phyloP scores from a whole-genome alignment of 257 asterid genomes.

The Verbascum thapsus region DNA sequence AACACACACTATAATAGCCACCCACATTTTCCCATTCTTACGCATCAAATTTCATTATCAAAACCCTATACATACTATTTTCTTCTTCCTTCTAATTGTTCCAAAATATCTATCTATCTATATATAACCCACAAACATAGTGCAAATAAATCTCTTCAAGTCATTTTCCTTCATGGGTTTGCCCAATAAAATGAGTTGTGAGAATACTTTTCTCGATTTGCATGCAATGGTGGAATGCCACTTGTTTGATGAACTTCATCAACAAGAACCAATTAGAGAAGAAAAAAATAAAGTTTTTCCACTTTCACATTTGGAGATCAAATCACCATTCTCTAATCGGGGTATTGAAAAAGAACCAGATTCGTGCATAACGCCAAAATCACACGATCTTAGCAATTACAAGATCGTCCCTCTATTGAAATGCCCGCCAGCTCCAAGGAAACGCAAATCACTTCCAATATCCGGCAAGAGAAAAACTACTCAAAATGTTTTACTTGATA shows the following conservation, averaged over 20 bases:
- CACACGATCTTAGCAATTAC: constrained; percentile 31
- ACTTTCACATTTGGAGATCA: constrained; percentile 35
- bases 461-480: constrained; percentile 33
- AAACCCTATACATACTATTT: neutral
- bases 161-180: constrained; percentile 40
- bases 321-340: constrained; percentile 13
- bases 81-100: constrained; percentile 4
- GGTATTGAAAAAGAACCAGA: constrained; percentile 24
- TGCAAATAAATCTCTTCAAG: neutral
- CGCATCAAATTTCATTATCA: constrained; percentile 11
- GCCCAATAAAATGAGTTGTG: constrained; percentile 30
- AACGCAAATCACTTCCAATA: constrained; percentile 56
- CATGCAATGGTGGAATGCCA: constrained; percentile 34
- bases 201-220: constrained; percentile 24
- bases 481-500: constrained; percentile 48
- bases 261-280: neutral
- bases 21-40: constrained; percentile 33
- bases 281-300: constrained; percentile 12
- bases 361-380: constrained; percentile 55
- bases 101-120: neutral
- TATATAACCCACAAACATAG: too few species aligned
- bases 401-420: constrained; percentile 15
- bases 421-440: constrained; percentile 71
- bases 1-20: constrained; percentile 30
- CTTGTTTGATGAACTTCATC: constrained; percentile 9